Evolutionary conservation across 495 filamentous ascomycete genomes (phyloP), one percentile per base, ranked within the genome.

Genomic region (Neurospora intermedia): DNA sequence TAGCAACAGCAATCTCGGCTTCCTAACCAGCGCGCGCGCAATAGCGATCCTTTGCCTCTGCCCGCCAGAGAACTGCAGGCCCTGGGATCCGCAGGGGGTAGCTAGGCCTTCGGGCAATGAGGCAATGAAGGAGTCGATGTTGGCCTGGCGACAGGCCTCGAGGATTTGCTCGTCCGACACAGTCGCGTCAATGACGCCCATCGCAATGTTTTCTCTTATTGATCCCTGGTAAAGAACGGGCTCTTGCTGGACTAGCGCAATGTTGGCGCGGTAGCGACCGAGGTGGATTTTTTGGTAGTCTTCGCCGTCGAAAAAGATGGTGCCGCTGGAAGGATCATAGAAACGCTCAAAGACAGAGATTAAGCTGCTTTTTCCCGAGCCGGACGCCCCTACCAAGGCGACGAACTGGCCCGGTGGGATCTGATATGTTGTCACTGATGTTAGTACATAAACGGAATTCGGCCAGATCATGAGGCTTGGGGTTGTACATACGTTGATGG

Each of bases 41-140:
- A 96, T 91, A 4, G 91, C 87, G 18, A 96, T 83, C 38, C 93
- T 85, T 76, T 94, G 92, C 71, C 88, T 87, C 79, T 96, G 93
- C 0, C 93, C 93, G 8, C 92, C 93, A 0, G 89, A 91, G 45
- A 96, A 86, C 54, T 87, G 85, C 18, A 86, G 82, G 8, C 91
- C 91, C 48, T 86, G 86, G 0, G 84, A 82, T 1, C 91, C 91
- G 45, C 88, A 88, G 6, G 79, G 76, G 0, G 91, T 92, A 39
- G 83, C 75, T 59, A 88, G 84, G 0, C 89, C 88, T 6, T 88
- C 82, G 1, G 91, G 90, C 0, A 92, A 81, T 0, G 88, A 88
- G 2, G 74, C 76, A 69, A 92, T 86, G 71, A 92, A 90, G 18
- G 89, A 86, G 73, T 85, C 83, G 45, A 89, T 87, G 71, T 90